Conservation (phyloP, 2,329 filamentous ascomycete species). For the Fusarium papillatum region DNA sequence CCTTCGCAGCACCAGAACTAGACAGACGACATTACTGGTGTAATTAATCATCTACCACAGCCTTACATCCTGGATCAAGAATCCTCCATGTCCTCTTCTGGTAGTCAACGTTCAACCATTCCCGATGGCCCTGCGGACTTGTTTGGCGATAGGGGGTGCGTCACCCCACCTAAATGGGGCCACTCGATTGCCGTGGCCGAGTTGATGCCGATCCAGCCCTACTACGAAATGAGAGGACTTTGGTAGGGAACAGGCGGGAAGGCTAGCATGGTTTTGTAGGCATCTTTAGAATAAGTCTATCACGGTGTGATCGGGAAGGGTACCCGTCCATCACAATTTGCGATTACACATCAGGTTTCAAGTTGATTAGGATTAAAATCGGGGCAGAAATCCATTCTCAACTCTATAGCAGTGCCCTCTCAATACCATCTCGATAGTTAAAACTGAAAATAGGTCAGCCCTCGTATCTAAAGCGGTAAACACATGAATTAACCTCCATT, state of each 20-base stretch:
- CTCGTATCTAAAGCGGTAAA: background rate
- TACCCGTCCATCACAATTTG: background rate
- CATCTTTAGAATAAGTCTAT: background rate
- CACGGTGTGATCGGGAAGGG: background rate
- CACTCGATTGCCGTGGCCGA: background rate
- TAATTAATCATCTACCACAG: background rate
- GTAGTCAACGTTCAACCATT: background rate
- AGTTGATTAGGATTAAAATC: background rate
- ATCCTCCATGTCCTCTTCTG: background rate
- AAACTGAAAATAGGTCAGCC: background rate
- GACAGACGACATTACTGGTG: background rate
- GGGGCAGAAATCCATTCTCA: background rate
- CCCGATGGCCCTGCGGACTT: background rate
- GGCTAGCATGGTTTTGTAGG: background rate
- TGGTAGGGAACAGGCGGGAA: background rate
- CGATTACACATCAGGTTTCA: background rate
- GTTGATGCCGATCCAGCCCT: background rate
- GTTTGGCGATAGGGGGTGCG: background rate
- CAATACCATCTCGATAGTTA: background rate
- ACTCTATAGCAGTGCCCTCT: rapidly evolving
- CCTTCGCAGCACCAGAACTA: background rate
- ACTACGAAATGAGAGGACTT: background rate
- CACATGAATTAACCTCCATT: background rate
- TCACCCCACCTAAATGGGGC: background rate
- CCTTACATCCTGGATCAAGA: rapidly evolving